These are phyloP conservation scores for Endocarpon pusillum DNA, from an alignment of 495 filamentous ascomycete genomes.

Conservation along the genomic window DNA sequence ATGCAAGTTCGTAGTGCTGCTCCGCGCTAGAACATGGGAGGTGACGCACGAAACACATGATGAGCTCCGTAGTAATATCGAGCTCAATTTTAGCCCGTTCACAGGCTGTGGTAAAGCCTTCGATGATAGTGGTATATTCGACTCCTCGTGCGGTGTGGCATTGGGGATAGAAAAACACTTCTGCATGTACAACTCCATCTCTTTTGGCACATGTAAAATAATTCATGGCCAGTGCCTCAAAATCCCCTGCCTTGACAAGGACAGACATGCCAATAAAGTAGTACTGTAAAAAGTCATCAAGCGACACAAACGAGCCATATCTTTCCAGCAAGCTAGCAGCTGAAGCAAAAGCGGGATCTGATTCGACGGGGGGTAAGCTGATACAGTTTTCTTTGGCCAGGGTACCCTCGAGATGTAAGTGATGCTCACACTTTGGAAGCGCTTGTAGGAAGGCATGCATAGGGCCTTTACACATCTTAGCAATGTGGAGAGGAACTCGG, in stretches of 20 bases:
- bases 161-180: conserved; percentile 71
- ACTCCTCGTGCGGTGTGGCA: conserved; percentile 50
- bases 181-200: conserved; percentile 54
- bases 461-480: conserved; percentile 32
- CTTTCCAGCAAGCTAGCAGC: conserved; percentile 36
- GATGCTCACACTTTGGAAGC: conserved; percentile 67
- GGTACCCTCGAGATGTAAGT: conserved; percentile 61
- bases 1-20: conserved; percentile 29
- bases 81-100: conserved; percentile 43
- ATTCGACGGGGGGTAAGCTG: conserved; percentile 29
- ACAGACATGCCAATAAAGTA: conserved; percentile 65
- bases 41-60: conserved; percentile 55
- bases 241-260: conserved; percentile 41
- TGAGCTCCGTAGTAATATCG: conserved; percentile 42
- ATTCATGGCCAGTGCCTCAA: conserved; percentile 54
- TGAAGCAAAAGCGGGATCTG: conserved; percentile 42
- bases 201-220: conserved; percentile 49
- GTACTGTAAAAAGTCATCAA: conserved; percentile 64
- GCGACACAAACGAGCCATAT: conserved; percentile 46
- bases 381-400: conserved; percentile 48
- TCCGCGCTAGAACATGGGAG: conserved; percentile 37
- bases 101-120: conserved; percentile 40
- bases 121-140: conserved; percentile 38
- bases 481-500: too few relatives aligned
- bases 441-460: conserved; percentile 44